These are phyloP conservation scores for Stereocaulon alpinum DNA, from an alignment of 495 filamentous ascomycete species.

Conservation along the genomic window DNA sequence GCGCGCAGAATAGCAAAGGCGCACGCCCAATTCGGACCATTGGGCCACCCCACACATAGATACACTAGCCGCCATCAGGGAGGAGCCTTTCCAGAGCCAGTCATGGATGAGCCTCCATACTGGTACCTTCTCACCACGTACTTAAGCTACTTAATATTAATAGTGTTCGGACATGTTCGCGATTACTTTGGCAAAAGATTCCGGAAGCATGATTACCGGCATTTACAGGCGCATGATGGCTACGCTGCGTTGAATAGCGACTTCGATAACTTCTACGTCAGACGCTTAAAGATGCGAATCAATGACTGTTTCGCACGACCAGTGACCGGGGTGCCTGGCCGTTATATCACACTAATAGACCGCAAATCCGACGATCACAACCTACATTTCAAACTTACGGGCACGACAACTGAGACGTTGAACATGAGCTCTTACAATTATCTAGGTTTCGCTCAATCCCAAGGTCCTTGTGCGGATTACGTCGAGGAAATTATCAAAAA, in stretches of 20 bases:
- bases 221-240: conserved; percentile 72
- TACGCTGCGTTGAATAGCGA: conserved; percentile 97
- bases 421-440: conserved; percentile 99
- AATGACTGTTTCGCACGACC: conserved; percentile 94
- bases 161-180: conserved; percentile 86
- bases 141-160: conserved; percentile 91
- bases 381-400: conserved; percentile 72
- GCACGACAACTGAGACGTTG: conserved; percentile 86
- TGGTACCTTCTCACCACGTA: conserved; percentile 95
- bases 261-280: conserved; percentile 97
- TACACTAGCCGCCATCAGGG: conserved; percentile 81
- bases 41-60: conserved; percentile 66
- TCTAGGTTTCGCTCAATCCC: conserved; percentile 94
- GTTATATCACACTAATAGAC: conserved; percentile 86
- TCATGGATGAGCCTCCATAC: conserved; percentile 94
- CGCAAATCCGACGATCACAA: conserved; percentile 83
- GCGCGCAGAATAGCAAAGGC: conserved; percentile 59
- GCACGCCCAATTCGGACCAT: conserved; percentile 87
- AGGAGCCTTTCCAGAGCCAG: conserved; percentile 62
- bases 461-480: conserved; percentile 90
- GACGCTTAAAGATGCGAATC: conserved; percentile 83
- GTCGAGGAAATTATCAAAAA: conserved; percentile 77
- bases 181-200: conserved; percentile 98
- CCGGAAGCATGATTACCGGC: conserved; percentile 68
- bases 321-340: conserved; percentile 83